Base-by-base conservation (phyloP, 257 asterid genomes). In the Anisodus acutangulus region DNA sequence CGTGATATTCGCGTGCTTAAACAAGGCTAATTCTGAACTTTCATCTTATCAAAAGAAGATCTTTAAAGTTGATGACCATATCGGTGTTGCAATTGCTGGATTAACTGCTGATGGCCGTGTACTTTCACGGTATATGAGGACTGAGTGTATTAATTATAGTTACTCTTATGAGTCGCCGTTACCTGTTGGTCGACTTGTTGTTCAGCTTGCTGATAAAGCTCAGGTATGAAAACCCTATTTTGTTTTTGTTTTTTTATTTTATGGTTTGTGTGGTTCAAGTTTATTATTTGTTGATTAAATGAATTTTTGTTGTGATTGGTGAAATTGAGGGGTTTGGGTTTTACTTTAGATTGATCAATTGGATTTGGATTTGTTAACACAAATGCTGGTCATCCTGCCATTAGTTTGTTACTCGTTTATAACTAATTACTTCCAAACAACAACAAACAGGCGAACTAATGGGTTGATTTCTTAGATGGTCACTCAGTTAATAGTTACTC, bases 41-140 rank as follows among this genome's bases (percentile, higher is more conserved):
- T 95, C 99, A 0, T 95, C 99, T 54, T 96, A 95, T 89, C 99
- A 95, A 90, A 95, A 94, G 95, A 95, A 95, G 98, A 95, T 95
- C 91, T 95, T 95, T 91, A 95, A 95, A 91, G 97, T 95, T 74
- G 99, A 95, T 69, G 97, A 95, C 87, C 98, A 95, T 90, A 94
- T 95, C 87, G 99, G 99, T 37, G 97, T 94, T 71, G 97, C 98
- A 82, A 95, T 95, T 86, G 98, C 99, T 41, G 99, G 99, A 2
- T 96, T 95, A 69, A 94, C 99, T n/a, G 98, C 99, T 79, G 99
- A 95, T 84, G 98, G 99, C 8, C 94, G 98, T 2, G 99, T 95
- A 47, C 96, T 95, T 17, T 94, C 99, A 54, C 89, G 98, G 41
- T 95, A 94, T 69, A 95, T 95, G 99, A 91, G 99, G 37, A 89